Evolutionary conservation across 805 yeast species (phyloP), one percentile per base, ranked within the genome.

Genomic region (Candida qinlingensis): DNA sequence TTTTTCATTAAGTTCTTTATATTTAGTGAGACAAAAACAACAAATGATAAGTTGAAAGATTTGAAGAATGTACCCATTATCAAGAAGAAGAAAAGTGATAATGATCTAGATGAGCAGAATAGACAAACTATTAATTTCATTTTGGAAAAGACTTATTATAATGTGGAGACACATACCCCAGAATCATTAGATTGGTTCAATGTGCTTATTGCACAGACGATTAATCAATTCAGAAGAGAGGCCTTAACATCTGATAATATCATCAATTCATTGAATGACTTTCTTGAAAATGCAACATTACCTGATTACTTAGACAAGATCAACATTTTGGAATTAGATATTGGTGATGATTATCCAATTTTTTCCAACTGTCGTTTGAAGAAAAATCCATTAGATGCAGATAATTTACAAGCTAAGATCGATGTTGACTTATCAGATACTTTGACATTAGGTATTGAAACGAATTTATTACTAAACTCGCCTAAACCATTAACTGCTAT

Each of bases 151-250:
- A 90, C 97, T 0, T 89, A 89, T 62, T 94, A 94, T 66, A 87
- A 94, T 60, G 97, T 94, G 2, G 81, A 83, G 41, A 82, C 81
- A 28, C 99, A 94, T 64, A 74, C 82, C 13, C 79, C 97, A 0
- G 99, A 94, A 69, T 85, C 97, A 0, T 69, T 94, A 51, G 99
- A 94, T 64, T 94, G 99, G 99, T 89, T 94, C 65, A 94, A 92
- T 55, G 97, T 94, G 1, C 72, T 94, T 36, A 77, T 94, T 19
- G 99, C 97, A 0, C 97, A 94, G 64, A 83, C 90, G 7, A 81
- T 94, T 28, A 80, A 87, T 33, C 96, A 91, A 54, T 76, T 90
- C 52, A 77, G 99, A 49, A 77, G 83, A n/a, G 98, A 94, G 62
- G 98, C 98, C 0, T 68, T 88, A 48, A 73, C 78, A 39, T 81